Conservation (phyloP, 768 basidiomycete genomes). For the Paxillus ammoniavirescens region DNA sequence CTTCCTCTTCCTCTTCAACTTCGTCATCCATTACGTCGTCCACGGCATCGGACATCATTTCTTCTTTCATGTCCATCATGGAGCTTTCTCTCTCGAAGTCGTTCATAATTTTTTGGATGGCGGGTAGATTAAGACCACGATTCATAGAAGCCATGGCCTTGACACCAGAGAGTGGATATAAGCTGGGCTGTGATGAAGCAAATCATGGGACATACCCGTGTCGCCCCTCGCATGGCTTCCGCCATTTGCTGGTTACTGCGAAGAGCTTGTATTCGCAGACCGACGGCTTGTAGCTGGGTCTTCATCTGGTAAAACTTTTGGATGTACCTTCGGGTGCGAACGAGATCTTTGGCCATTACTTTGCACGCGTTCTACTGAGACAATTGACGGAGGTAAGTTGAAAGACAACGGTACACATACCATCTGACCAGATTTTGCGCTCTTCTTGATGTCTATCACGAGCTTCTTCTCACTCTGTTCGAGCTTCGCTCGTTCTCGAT, state of each 20-base stretch:
- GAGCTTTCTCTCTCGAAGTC: slow-evolving; percentile 98
- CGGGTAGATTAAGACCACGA: slow-evolving; percentile 89
- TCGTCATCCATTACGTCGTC: slow-evolving; percentile 97
- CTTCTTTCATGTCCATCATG: slow-evolving; percentile 99
- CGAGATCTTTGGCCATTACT: slow-evolving; percentile 98
- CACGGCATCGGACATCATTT: slow-evolving; percentile 99
- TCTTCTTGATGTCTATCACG: slow-evolving; percentile 92
- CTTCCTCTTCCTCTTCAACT: slow-evolving; percentile 90
- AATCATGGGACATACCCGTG: slow-evolving; percentile 63
- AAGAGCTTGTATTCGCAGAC: slow-evolving; percentile 92
- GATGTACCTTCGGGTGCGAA: slow-evolving; percentile 90
- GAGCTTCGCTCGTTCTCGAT: slow-evolving; percentile 90
- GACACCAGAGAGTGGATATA: slow-evolving; percentile 2
- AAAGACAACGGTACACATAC: slow-evolving; percentile 40
- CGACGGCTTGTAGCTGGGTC: slow-evolving; percentile 95
- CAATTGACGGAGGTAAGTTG: slow-evolving; percentile 15
- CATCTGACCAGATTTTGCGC: slow-evolving; percentile 93
- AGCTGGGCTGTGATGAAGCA: not conserved
- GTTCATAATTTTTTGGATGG: slow-evolving; percentile 94
- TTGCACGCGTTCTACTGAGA: slow-evolving; percentile 88
- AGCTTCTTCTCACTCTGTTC: slow-evolving; percentile 98
- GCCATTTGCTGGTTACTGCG: slow-evolving; percentile 99
- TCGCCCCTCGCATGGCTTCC: slow-evolving; percentile 98
- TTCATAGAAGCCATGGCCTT: slow-evolving; percentile 99
- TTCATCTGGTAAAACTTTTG: slow-evolving; percentile 99